Conservation (phyloP, 2,329 filamentous ascomycete genomes). For the Xylariomycetidae sp. region DNA sequence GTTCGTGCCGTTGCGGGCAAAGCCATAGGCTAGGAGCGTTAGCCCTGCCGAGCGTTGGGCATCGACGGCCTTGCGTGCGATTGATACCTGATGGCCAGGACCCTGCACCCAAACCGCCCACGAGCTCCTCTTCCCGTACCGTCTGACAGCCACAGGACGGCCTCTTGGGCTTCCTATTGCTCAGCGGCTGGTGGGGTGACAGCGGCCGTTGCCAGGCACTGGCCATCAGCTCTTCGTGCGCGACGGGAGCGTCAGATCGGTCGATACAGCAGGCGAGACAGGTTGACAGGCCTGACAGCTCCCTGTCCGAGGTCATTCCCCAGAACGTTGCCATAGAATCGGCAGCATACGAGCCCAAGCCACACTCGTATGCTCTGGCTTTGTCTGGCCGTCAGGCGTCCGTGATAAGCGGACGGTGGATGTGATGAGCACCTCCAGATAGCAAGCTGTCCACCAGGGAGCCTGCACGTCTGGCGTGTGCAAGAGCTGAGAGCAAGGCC, state of each 20-base stretch:
- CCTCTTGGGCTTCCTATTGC: slow-evolving; percentile 20
- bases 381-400: no score
- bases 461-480: no score
- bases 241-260: slow-evolving; percentile 20
- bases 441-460: slow-evolving; percentile 15
- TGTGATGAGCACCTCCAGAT: slow-evolving; percentile 17
- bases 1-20: slow-evolving; percentile 14
- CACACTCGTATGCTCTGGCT: no score
- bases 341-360: no score
- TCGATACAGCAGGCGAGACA: no score
- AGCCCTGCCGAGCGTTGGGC: slow-evolving; percentile 23
- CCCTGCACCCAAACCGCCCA: slow-evolving; percentile 17
- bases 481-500: no score
- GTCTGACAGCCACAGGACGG: slow-evolving; percentile 15
- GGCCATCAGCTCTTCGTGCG: slow-evolving; percentile 12
- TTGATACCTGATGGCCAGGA: slow-evolving; percentile 22
- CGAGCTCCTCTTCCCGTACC: slow-evolving; percentile 13
- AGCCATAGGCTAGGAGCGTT: slow-evolving; percentile 12
- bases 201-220: slow-evolving; percentile 18
- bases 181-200: slow-evolving; percentile 19
- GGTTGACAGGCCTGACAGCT: no score
- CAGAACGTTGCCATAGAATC: slow-evolving; percentile 6
- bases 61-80: slow-evolving; percentile 18
- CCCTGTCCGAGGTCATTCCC: no score
- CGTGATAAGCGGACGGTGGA: no score